Base-by-base conservation (phyloP, 257 asterid genomes). In the Jacaranda mimosifolia region DNA sequence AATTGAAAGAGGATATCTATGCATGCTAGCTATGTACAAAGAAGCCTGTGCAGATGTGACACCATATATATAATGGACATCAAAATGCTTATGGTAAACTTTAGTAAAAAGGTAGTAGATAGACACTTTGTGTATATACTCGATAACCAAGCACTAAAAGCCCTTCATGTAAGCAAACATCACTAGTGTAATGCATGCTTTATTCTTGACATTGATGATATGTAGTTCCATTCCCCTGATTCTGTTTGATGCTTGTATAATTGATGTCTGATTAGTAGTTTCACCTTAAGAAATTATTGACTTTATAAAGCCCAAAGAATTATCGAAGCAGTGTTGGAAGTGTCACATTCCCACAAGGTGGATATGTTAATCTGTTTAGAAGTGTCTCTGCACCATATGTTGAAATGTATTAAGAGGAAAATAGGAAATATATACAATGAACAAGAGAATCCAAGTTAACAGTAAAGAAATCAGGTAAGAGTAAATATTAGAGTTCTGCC, bases 21-120 rank as follows among this genome's bases (percentile, higher is more conserved):
- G 48, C 76, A 71, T 32, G 21, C 8, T 35, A 70, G 12, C 49
- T 55, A 17, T 70, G 65, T n/a, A 18, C 18, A 55, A 39, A 71
- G 6, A 71, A 56, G 42, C 9, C 55, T 56, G 4, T 0, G 51
- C 3, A 3, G 66, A 18, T 72, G 67, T 38, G 55, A 40, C 55
- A 51, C 15, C n/a, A 43, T 9, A 10, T 67, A 51, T 45, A 67
- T 43, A 21, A 66, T 18, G 21, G n/a, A 42, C 51, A 19, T 46
- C 58, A 18, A 40, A 39, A 55, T 55, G 39, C 21, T 42, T 21
- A 6, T 2, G 7, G 4, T 58, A 45, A 11, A 64, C 12, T 13
- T 56, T 71, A 55, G 12, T 53, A 13, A 6, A 60, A 11, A 13
- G 62, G 2, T 45, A 63, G 26, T 21, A 51, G 32, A 6, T 13